Base-by-base conservation (phyloP, 208 protist species). In the Angomonas ambiguus region DNA sequence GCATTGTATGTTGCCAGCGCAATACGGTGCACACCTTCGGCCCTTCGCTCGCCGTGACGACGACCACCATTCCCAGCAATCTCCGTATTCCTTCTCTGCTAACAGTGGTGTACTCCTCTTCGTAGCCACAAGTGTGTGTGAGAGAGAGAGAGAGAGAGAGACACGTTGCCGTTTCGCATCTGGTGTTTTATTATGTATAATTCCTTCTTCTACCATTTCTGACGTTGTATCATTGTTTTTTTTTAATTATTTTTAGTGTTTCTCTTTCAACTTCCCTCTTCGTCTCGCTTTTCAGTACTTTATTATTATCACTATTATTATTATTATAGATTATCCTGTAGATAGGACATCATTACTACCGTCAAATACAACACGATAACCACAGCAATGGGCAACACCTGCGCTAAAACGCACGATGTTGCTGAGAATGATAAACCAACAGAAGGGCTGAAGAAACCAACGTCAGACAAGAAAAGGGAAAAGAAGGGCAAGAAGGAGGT, bases 381-480 rank as follows among this genome's bases (percentile, higher is more conserved):
- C n/a, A n/a, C n/a, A n/a, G n/a, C n/a, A 22, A 84, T 84, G 79
- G 79, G 79, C 30, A 72, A 77, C 22, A 78, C 67, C 24, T 80
- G 79, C 59, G 57, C 42, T 2, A 84, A 80, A 56, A 67, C 45
- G 6, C 41, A 51, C 35, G 70, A 80, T 41, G 62, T 65, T 20
- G 78, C 63, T 8, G 60, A 71, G 3, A 65, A 68, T 55, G 68
- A 69, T 32, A 41, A 31, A n/a, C 60, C 49, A 0, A 53, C 22
- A 2, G 22, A n/a, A 11, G 28, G 28, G 11, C 48, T n/a, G 28
- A 11, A 11, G 8, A 25, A 18, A 18, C 13, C 11, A 11, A n/a
- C n/a, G n/a, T n/a, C n/a, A 30, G 28, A 30, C 6, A 5, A 59
- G 2, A 59, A 31, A 59, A n/a, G 48, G 70, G 72, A 57, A 71